A percentile compares a stretch with the other conserved stretches of the same genome.
Evolutionary conservation across 495 filamentous ascomycete genomes (phyloP).

Genomic region (Neurospora sp.): DNA sequence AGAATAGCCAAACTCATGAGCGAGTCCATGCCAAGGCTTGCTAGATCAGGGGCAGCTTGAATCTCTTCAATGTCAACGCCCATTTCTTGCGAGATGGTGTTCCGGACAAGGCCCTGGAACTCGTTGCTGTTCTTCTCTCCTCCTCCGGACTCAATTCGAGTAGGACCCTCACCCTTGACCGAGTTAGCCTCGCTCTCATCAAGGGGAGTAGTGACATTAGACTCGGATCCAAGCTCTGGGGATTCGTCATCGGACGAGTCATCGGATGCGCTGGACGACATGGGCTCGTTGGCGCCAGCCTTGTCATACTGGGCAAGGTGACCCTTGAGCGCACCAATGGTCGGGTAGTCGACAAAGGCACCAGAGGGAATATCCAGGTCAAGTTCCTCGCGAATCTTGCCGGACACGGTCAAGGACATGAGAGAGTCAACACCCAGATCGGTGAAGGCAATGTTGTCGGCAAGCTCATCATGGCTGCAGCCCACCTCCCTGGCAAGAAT

Average conservation of each 20-base stretch:
- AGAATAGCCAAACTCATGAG: slow-evolving; percentile 49
- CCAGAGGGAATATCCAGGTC: slow-evolving; percentile 45
- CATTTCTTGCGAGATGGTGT: slow-evolving; percentile 59
- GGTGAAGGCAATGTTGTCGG: slow-evolving; percentile 41
- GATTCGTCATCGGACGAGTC: slow-evolving; percentile 31
- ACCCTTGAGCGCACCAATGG: slow-evolving; percentile 51
- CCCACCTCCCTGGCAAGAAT: slow-evolving; percentile 61
- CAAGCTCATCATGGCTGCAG: slow-evolving; percentile 50
- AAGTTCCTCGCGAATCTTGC: slow-evolving; percentile 46
- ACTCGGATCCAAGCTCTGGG: slow-evolving; percentile 34
- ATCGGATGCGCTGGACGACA: slow-evolving; percentile 18
- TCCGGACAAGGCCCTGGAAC: slow-evolving; percentile 42
- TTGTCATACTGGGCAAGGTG: slow-evolving; percentile 41
- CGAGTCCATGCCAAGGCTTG: slow-evolving; percentile 50
- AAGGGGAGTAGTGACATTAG: slow-evolving; percentile 35
- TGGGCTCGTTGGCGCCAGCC: slow-evolving; percentile 21
- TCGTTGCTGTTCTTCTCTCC: slow-evolving; percentile 22
- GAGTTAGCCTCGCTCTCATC: slow-evolving; percentile 36
- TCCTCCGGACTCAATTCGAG: slow-evolving; percentile 7
- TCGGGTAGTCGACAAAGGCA: slow-evolving; percentile 42
- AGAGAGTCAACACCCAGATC: slow-evolving; percentile 54
- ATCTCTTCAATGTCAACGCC: slow-evolving; percentile 57
- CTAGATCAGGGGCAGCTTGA: slow-evolving; percentile 36
- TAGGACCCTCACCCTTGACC: slow-evolving; percentile 23
- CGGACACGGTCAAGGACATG: slow-evolving; percentile 44